phyloP scores from a whole-genome alignment of 176 grass and related monocot species.

The Pontederia crassipes region DNA sequence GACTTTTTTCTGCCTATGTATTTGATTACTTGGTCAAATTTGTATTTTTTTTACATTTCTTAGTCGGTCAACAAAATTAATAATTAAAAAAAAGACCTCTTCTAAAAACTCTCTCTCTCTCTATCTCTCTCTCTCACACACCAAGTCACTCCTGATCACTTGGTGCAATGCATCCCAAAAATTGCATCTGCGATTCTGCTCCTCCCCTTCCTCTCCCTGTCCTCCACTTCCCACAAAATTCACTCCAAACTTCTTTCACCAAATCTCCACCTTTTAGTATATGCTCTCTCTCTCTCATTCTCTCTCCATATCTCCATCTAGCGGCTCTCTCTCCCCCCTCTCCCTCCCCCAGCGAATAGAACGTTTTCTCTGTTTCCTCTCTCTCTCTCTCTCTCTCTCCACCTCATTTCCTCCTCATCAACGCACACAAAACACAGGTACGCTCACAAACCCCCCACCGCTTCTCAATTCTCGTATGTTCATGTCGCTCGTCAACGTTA shows the following conservation, averaged over 20 bases:
- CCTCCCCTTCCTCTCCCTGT: not conserved
- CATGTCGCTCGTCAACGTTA: no score
- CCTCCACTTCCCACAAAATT: not conserved
- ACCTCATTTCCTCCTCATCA: not conserved
- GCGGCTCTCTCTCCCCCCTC: not conserved
- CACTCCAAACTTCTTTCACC: not conserved
- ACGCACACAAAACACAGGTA: not conserved
- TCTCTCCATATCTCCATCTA: not conserved
- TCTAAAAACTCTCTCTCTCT: no score
- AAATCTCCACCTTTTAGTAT: not conserved
- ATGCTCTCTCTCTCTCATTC: not conserved
- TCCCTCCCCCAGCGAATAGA: constrained; percentile 15
- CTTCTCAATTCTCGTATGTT: not conserved
- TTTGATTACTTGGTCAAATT: no score
- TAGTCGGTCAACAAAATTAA: no score
- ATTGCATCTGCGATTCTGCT: not conserved
- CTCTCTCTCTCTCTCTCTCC: constrained; percentile 9
- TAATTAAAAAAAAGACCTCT: no score
- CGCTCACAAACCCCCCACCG: not conserved
- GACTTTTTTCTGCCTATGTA: no score
- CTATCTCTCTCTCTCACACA: no score
- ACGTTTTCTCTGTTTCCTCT: not conserved
- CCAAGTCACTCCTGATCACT: no score
- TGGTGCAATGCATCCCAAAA: no score
- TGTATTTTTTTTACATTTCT: no score